Evolutionary conservation across 441 rosid species (phyloP), one percentile per base, ranked within the genome.

Genomic region (Erysimum cheiri): DNA sequence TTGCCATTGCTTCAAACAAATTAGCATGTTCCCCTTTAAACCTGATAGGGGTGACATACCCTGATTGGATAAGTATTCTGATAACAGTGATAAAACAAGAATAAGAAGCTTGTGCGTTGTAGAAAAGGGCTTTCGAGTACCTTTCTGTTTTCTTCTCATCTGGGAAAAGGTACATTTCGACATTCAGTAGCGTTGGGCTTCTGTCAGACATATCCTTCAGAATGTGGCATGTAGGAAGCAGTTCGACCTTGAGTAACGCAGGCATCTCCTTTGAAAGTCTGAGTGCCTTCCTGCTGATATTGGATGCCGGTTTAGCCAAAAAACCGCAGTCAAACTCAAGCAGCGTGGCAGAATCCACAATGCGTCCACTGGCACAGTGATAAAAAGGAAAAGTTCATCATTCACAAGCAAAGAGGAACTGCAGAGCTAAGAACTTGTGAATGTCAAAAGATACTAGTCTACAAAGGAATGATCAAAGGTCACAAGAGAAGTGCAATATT

Each of bases 81-180:
- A 40, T 37, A 47, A 62, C 41, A 64, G 46, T 0, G 39, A 8
- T 44, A 32, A 8, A 9, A 29, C 58, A 64, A 40, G 46, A 24
- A 63, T 55, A 37, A 62, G 55, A 64, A 75, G 54, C 66, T 22
- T 55, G 28, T 56, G 24, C 35, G 37, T 19, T 19, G 17, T 46
- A 65, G 24, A 60, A 61, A 43, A 33, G 36, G 50, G 64, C 35
- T 52, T 73, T 54, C 54, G 61, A 72, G 62, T 70, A 88, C 96
- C 97, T 85, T 58, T 81, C 77, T 49, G 58, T 29, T 41, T 53
- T 68, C 70, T 73, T 77, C 28, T 63, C 67, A 55, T 81, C 73
- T 26, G 93, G 87, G 78, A 75, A 79, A 64, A 93, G 73, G 72
- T 80, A 88, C 8, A 90, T 35, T 8, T 82, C 85, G 41, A 85